These are phyloP conservation scores for Mycena citricolor DNA, from an alignment of 1,284 basidiomycete genomes.

Conservation along the genomic window DNA sequence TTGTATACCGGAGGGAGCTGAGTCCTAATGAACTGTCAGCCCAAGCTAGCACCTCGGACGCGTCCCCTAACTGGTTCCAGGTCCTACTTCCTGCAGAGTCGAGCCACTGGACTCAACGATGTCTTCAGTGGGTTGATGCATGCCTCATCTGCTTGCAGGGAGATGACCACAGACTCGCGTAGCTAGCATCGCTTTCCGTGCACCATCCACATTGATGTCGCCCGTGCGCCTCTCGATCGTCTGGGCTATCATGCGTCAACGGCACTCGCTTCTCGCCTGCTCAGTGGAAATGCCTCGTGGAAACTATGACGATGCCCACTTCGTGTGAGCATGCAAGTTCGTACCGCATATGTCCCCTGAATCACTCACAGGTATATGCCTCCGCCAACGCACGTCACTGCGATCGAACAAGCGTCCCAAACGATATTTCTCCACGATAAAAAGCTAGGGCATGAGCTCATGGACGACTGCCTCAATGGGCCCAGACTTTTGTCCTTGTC, in stretches of 20 bases:
- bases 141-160: too few species aligned
- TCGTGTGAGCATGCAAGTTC: too few species aligned
- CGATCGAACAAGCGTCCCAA: constrained; percentile 1
- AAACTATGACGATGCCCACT: constrained; percentile 13
- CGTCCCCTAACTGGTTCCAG: too few species aligned
- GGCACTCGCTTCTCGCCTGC: constrained; percentile 10
- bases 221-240: constrained; percentile 12
- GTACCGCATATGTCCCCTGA: too few species aligned
- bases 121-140: constrained; percentile 13
- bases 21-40: too few species aligned
- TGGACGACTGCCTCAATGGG: constrained; percentile 2
- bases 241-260: constrained; percentile 18
- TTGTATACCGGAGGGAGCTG: too few species aligned
- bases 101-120: constrained; percentile 19
- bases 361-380: constrained; percentile 16
- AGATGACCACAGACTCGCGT: too few species aligned
- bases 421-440: constrained; percentile 7
- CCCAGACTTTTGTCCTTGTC: constrained; percentile 7
- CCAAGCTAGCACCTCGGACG: too few species aligned
- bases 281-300: constrained; percentile 16
- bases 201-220: constrained; percentile 11
- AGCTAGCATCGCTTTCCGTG: constrained; percentile 16
- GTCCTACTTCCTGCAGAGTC: constrained; percentile 21
- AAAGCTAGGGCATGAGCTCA: constrained; percentile 6
- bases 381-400: constrained; percentile 4